A percentile compares a stretch with the other conserved stretches of the same genome.
Conservation (phyloP, 805 yeast species). For the Ogataea dorogensis region DNA sequence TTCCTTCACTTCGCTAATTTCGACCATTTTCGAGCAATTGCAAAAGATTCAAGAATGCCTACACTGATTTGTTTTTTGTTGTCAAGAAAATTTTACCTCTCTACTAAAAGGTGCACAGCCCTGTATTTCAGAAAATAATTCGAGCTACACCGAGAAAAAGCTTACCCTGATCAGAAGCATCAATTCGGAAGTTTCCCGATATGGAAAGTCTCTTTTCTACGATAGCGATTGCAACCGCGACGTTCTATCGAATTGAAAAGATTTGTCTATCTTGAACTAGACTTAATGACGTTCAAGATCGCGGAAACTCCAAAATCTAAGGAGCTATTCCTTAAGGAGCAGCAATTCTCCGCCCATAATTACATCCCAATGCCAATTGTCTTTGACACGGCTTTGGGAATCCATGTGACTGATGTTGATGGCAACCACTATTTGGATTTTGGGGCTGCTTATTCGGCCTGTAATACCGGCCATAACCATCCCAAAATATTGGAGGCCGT, state of each 20-base stretch:
- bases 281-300: constrained; percentile 16
- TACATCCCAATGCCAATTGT: constrained; percentile 32
- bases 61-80: constrained; percentile 7
- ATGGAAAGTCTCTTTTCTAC: neutral
- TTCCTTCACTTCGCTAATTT: constrained; percentile 74
- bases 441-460: constrained; percentile 30
- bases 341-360: constrained; percentile 28
- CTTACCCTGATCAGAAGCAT: constrained; percentile 3
- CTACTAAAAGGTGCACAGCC: constrained; percentile 7
- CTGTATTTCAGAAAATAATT: neutral
- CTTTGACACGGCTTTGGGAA: constrained; percentile 24
- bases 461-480: constrained; percentile 32
- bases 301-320: constrained; percentile 20
- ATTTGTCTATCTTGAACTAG: neutral
- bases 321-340: constrained; percentile 18
- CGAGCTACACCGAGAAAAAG: too few species aligned
- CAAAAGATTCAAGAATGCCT: neutral
- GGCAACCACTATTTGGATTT: constrained; percentile 28
- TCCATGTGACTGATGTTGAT: constrained; percentile 27
- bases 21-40: constrained; percentile 52
- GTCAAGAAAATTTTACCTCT: constrained; percentile 10
- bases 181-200: constrained; percentile 4
- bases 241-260: too few species aligned
- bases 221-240: constrained; percentile 1
- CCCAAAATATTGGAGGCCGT: constrained; percentile 32